Evolutionary conservation across 345 rosid species (phyloP), one percentile per base, ranked within the genome.

Genomic region (Dipteronia sinensis): DNA sequence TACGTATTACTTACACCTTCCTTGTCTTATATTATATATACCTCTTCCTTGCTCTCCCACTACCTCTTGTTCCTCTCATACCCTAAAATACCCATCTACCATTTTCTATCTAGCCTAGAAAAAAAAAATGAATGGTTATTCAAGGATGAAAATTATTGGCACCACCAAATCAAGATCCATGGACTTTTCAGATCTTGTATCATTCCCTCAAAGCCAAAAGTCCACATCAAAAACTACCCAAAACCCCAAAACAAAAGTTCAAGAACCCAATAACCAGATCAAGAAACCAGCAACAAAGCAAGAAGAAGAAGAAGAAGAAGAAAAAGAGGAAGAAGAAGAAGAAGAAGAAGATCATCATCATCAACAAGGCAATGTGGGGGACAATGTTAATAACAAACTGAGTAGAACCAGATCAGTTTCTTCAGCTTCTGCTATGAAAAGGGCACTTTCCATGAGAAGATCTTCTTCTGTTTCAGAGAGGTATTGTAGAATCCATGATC

Each of bases 381-480:
- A 31, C 34, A 31, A 31, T 31, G 56, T 11, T 3, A 38, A 3
- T 31, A 3, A 61, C 12, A 86, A 75, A 69, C 84, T 95, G 77
- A 78, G 84, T 75, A 85, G 97, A 83, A 90, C 89, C 86, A 78
- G 89, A 73, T 87, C 97, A 17, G 80, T 92, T 76, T 27, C 93
- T 81, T 82, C 77, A 9, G 27, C 77, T 22, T 75, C 78, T 38
- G n/a, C 94, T 78, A 82, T 89, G 38, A 88, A 83, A 77, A 85
- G 86, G 53, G 94, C 88, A 16, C 83, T 93, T 77, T 90, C 99
- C 65, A 85, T 90, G 91, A 86, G 86, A 76, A 90, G 97, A 86
- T 93, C 97, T 65, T 85, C 93, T 0, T 95, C 99, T 12, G 94
- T 92, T 13, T 87, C 93, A 4, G 97, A 92, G 61, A 90, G 95